Conservation (phyloP, 176 grass and related monocot genomes). For the Poa pratensis region DNA sequence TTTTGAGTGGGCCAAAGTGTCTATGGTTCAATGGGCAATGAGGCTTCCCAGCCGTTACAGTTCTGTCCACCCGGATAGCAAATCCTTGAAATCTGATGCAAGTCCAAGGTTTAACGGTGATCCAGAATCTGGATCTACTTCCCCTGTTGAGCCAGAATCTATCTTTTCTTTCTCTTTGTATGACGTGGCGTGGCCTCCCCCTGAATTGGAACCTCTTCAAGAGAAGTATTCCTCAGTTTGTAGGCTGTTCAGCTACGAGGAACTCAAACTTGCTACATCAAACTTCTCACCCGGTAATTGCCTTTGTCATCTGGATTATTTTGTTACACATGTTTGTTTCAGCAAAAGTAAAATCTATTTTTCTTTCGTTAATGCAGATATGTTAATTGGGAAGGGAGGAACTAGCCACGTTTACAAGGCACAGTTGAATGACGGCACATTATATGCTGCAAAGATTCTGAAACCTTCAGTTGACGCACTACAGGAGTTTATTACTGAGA, state of each 20-base stretch:
- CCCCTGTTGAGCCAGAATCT: constrained; percentile 43
- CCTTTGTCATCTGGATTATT: constrained; percentile 18
- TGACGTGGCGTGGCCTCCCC: constrained; percentile 59
- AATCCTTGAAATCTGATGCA: constrained; percentile 56
- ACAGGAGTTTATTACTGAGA: constrained; percentile 77
- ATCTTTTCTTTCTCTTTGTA: constrained; percentile 45
- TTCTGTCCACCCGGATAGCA: constrained; percentile 67
- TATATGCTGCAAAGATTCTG: constrained; percentile 81
- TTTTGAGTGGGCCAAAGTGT: constrained; percentile 71
- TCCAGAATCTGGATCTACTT: constrained; percentile 43
- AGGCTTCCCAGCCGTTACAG: constrained; percentile 58
- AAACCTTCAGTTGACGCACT: constrained; percentile 79
- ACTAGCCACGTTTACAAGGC: constrained; percentile 91
- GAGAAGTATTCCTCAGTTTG: constrained; percentile 73
- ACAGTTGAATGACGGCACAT: constrained; percentile 52
- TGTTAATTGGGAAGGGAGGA: constrained; percentile 93
- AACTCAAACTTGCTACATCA: constrained; percentile 68
- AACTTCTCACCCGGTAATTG: constrained; percentile 83
- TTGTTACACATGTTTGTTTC: constrained; percentile 19
- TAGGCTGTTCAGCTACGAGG: constrained; percentile 66
- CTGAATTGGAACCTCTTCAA: constrained; percentile 66
- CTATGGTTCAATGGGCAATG: constrained; percentile 83
- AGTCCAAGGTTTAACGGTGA: constrained; percentile 45
- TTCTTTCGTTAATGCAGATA: constrained; percentile 63
- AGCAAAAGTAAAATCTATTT: background rate